Percentiles rank a stretch among this genome's conserved stretches.
Conservation (phyloP, 2,329 filamentous ascomycete genomes). For the Aschersonia sp. region DNA sequence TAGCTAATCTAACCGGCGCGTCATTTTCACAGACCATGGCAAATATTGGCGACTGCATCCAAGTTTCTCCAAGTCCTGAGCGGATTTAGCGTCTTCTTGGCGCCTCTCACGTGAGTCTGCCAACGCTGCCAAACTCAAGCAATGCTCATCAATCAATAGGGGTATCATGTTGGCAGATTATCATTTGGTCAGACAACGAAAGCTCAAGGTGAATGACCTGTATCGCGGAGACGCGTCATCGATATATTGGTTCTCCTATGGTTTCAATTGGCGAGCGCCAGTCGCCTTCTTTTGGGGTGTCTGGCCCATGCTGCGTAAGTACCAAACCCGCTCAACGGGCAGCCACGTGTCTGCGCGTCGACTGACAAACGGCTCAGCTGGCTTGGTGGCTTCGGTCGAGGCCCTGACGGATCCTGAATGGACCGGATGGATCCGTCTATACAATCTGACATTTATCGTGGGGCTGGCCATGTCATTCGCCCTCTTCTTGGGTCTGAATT, state of each 20-base stretch:
- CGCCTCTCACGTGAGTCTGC: slow-evolving; percentile 7
- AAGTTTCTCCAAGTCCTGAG: slow-evolving; percentile 13
- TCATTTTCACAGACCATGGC: slow-evolving; percentile 10
- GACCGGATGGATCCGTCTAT: slow-evolving; percentile 19
- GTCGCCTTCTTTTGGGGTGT: slow-evolving; percentile 16
- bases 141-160: slow-evolving; percentile 1
- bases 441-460: slow-evolving; percentile 25
- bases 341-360: not conserved
- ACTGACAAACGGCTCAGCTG: slow-evolving; percentile 5
- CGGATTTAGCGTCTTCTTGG: slow-evolving; percentile 11
- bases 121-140: not conserved
- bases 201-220: slow-evolving; percentile 21
- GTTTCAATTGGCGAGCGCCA: slow-evolving; percentile 21
- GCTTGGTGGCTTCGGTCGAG: slow-evolving; percentile 11
- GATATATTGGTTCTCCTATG: slow-evolving; percentile 21
- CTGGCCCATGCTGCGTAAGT: slow-evolving; percentile 11
- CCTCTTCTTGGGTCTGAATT: not conserved
- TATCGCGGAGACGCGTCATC: slow-evolving; percentile 16
- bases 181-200: slow-evolving; percentile 15
- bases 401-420: slow-evolving; percentile 6
- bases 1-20: not conserved
- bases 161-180: slow-evolving; percentile 17
- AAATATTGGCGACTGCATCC: slow-evolving; percentile 12
- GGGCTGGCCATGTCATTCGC: slow-evolving; percentile 14
- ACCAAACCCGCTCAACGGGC: too few relatives aligned